Base-by-base conservation (phyloP, 352 stramenopile species). In the Phytophthora lateralis region DNA sequence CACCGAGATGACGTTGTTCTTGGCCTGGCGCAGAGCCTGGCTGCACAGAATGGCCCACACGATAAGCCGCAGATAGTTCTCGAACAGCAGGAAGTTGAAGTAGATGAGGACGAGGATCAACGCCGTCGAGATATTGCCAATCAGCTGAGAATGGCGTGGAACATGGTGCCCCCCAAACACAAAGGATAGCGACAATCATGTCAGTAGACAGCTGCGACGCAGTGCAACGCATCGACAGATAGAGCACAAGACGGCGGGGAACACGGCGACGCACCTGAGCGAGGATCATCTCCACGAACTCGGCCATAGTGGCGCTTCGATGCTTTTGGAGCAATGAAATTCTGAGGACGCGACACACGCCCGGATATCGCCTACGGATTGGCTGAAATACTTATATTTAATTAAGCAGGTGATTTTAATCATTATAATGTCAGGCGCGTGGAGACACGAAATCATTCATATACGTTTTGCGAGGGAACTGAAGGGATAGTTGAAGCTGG, bases 71-170 rank as follows among this genome's bases (percentile, higher is more conserved):
- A 94, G 48, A 68, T 96, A 96, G 78, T 90, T 93, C 73, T 96
- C 87, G 46, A 96, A 96, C 51, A 96, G 74, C 39, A 94, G 67
- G 63, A 96, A 96, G 75, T 96, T 96, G 64, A 94, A 94, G 69
- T 96, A 96, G 65, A 91, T 86, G 42, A 96, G 80, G 42, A 89
- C 63, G 59, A 94, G 76, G 59, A 96, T 91, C 45, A 94, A 60
- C 68, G 84, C 85, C 43, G 87, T 96, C 56, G 85, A 90, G 48
- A 96, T 89, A 70, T 94, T 96, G 63, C 87, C 87, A 55, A 96
- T 87, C 35, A 96, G 65, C 84, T 93, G 54, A n/a, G 29, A 53
- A 15, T 10, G 9, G 2, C 30, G 18, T 3, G 62, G 7, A 48
- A 27, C 37, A 43, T 14, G 27, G 4, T 7, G 20, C 18, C n/a